phyloP scores from a whole-genome alignment of 306 rosid species.

The Cucumis cinereus region DNA sequence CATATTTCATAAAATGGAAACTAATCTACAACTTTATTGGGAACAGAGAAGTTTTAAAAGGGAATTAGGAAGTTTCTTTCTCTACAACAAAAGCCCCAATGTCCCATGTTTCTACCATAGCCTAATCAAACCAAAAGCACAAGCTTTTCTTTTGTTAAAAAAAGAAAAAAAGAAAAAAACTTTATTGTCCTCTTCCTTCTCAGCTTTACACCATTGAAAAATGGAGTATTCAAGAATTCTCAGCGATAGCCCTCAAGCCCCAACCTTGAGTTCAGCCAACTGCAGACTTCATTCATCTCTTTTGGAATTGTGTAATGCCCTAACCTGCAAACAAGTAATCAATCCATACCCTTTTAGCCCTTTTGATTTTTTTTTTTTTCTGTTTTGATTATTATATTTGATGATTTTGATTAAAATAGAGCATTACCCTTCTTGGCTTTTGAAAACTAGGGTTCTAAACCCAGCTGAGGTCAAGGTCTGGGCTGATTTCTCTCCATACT shows the following conservation, averaged over 20 bases:
- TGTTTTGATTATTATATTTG: neutral
- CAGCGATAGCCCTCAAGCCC: conserved; percentile 16
- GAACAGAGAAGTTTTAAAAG: conserved; percentile 19
- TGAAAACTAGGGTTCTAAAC: conserved; percentile 55
- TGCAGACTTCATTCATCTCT: conserved; percentile 94
- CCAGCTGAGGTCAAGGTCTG: conserved; percentile 64
- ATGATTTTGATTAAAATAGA: neutral
- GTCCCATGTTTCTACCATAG: conserved; percentile 18
- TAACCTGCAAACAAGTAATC: conserved; percentile 40
- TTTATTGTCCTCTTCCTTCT: conserved; percentile 20
- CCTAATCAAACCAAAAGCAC: conserved; percentile 27
- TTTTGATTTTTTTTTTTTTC: neutral
- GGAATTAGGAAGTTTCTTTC: conserved; percentile 21
- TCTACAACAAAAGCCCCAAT: conserved; percentile 34
- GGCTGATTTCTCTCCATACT: conserved; percentile 74
- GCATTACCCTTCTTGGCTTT: conserved; percentile 70
- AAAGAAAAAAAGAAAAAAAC: neutral
- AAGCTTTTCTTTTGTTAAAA: neutral
- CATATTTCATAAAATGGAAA: conserved; percentile 5
- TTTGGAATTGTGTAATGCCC: conserved; percentile 94
- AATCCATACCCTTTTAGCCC: neutral
- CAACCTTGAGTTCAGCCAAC: conserved; percentile 68
- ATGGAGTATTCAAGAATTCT: neutral
- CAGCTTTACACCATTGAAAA: neutral
- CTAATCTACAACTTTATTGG: conserved; percentile 34